Conservation (phyloP, 208 protist genomes). For the Crithidia bombi region DNA sequence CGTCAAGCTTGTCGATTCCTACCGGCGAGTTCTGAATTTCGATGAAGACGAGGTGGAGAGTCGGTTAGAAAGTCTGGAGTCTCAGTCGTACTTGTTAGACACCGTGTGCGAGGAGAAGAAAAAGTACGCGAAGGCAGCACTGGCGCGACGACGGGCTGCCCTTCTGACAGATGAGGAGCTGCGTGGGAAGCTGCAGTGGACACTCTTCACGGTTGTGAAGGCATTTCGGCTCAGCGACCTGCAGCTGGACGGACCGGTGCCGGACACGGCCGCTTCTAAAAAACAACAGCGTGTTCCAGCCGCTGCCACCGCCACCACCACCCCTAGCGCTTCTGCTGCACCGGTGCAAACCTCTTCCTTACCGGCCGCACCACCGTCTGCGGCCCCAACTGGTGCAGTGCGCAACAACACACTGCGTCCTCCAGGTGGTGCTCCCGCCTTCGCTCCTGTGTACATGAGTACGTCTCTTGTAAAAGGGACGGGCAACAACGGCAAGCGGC, state of each 20-base stretch:
- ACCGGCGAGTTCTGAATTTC: constrained; percentile 69
- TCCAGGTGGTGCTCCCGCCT: constrained; percentile 39
- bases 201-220: constrained; percentile 75
- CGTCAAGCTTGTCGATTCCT: constrained; percentile 77
- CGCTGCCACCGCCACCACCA: too few relatives aligned
- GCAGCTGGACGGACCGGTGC: constrained; percentile 74
- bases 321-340: too few relatives aligned
- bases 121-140: constrained; percentile 71
- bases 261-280: constrained; percentile 55
- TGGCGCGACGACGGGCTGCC: constrained; percentile 80
- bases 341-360: constrained; percentile 1
- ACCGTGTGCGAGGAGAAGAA: constrained; percentile 75
- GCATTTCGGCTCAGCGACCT: constrained; percentile 74
- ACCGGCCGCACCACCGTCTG: neutral
- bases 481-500: constrained; percentile 28
- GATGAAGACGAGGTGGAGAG: constrained; percentile 77
- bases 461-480: constrained; percentile 47
- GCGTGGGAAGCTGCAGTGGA: constrained; percentile 82
- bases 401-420: constrained; percentile 27
- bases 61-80: constrained; percentile 64
- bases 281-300: constrained; percentile 9
- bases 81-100: constrained; percentile 54
- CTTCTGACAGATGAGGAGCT: constrained; percentile 88
- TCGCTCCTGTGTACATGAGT: constrained; percentile 77
- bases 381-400: neutral